These are phyloP conservation scores for Metschnikowia santaceciliae DNA, from an alignment of 805 yeast species.

Conservation along the genomic window DNA sequence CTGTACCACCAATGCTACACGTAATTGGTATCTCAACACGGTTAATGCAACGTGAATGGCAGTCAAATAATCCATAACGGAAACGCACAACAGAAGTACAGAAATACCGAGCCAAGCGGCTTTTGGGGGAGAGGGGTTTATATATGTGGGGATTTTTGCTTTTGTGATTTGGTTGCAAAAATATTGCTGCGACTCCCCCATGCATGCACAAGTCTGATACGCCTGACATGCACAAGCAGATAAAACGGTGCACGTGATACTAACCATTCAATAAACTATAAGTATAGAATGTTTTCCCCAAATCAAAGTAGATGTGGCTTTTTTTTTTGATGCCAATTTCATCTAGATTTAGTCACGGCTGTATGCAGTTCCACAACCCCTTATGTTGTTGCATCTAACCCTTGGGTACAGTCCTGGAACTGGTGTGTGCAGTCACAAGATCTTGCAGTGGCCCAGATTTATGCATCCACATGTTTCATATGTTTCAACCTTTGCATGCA, in stretches of 20 bases:
- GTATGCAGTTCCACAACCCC: too few relatives aligned
- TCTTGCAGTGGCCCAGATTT: not conserved
- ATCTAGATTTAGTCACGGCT: too few relatives aligned
- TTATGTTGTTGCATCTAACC: too few relatives aligned
- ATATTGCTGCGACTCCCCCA: not conserved
- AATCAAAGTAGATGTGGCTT: too few relatives aligned
- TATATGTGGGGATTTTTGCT: not conserved
- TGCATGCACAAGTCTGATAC: not conserved
- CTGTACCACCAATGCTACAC: not conserved
- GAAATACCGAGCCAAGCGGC: not conserved
- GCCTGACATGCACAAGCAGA: not conserved
- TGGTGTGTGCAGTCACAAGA: too few relatives aligned
- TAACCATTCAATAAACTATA: too few relatives aligned
- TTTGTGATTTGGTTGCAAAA: constrained; percentile 1
- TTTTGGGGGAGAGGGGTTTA: not conserved
- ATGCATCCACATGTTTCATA: not conserved
- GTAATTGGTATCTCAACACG: not conserved
- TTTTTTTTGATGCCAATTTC: too few relatives aligned
- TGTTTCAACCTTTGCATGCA: not conserved
- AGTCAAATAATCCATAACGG: not conserved
- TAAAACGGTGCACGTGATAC: not conserved
- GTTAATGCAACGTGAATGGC: not conserved
- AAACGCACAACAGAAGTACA: not conserved
- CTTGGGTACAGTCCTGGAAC: too few relatives aligned
- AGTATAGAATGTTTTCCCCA: too few relatives aligned